Evolutionary conservation across 163 green algal species (phyloP).

Genomic region (Smithsoniella earleae): DNA sequence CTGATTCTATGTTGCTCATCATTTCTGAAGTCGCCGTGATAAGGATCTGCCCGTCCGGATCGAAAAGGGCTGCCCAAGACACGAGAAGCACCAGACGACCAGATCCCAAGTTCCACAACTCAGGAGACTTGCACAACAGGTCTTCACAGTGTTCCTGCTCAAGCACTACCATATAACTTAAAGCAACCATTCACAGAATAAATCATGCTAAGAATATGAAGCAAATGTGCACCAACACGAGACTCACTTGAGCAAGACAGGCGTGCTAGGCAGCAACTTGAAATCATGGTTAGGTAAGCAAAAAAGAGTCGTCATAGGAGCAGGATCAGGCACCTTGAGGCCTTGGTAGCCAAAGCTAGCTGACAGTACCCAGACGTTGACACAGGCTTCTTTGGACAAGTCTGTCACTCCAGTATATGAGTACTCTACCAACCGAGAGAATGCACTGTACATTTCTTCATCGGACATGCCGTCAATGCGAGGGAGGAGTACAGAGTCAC

Average conservation of each 20-base stretch:
- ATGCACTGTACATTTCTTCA: neutral
- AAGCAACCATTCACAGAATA: neutral
- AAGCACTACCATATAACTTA: neutral
- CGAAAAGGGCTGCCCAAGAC: neutral
- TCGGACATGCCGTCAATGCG: neutral
- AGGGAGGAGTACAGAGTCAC: neutral
- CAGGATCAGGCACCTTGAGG: neutral
- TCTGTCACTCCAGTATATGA: conserved; percentile 7
- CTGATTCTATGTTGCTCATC: neutral
- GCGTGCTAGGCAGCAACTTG: neutral
- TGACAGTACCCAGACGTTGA: neutral
- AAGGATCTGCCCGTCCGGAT: neutral
- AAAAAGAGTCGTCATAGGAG: neutral
- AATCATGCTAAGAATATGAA: neutral
- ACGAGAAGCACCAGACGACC: neutral
- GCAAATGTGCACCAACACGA: neutral
- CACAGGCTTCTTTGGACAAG: neutral
- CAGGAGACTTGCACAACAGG: neutral
- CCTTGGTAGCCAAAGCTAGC: neutral
- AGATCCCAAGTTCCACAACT: conserved; percentile 3
- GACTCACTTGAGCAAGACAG: neutral
- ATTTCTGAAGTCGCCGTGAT: neutral
- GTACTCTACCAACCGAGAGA: conserved; percentile 10
- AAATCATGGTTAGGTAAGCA: too few relatives aligned
- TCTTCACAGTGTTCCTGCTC: conserved; percentile 21